Percentiles rank a stretch among this genome's conserved stretches.
phyloP scores from a whole-genome alignment of 345 rosid species.

The Raphanus raphanistrum region DNA sequence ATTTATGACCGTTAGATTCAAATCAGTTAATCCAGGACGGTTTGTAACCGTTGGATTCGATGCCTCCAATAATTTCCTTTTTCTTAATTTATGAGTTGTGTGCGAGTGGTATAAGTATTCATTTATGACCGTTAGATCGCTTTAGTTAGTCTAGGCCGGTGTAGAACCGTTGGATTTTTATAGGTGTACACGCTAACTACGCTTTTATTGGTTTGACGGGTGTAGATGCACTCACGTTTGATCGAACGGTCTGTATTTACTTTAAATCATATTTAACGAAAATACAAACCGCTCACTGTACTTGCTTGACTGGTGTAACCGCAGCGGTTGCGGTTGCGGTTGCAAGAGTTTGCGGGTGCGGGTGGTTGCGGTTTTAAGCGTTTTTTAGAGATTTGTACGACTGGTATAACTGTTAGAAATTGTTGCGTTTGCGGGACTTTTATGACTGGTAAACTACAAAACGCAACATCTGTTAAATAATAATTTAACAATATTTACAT shows the following conservation, averaged over 20 bases:
- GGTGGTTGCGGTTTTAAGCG: no score
- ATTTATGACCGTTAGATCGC: not conserved
- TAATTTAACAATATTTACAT: no score
- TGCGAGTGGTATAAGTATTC: not conserved
- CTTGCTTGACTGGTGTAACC: not conserved
- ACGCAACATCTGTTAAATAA: no score
- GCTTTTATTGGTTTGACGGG: not conserved
- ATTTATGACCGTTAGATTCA: not conserved
- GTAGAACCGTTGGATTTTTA: not conserved
- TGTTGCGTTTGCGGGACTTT: no score
- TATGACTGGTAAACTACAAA: no score
- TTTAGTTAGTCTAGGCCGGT: not conserved
- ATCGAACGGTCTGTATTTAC: not conserved
- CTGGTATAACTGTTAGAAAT: no score
- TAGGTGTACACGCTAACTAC: not conserved
- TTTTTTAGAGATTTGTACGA: no score
- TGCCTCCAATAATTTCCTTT: not conserved
- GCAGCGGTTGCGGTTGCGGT: no score
- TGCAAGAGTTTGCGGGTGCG: no score
- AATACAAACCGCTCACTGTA: not conserved
- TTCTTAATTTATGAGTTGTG: not conserved
- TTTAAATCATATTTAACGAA: not conserved
- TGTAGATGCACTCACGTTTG: not conserved
- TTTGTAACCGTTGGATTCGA: constrained; percentile 7
- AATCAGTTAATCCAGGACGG: not conserved